A percentile compares a stretch with the other conserved stretches of the same genome.
These are phyloP conservation scores for Trichoderma brevicompactum DNA, from an alignment of 2,329 filamentous ascomycete genomes.

Conservation along the genomic window DNA sequence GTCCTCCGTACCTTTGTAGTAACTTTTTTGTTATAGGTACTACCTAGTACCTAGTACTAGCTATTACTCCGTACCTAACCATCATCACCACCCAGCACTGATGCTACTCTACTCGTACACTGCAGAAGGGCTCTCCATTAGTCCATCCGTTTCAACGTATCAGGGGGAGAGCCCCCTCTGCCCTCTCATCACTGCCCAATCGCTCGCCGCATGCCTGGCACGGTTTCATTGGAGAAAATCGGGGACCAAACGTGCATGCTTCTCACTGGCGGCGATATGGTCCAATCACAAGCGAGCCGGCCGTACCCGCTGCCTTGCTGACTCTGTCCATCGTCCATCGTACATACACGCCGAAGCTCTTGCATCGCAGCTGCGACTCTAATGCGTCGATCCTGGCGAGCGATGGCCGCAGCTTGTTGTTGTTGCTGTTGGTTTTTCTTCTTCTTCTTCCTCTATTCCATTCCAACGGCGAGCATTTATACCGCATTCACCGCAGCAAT, in stretches of 20 bases:
- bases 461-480: no score
- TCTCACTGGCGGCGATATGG: slow-evolving; percentile 17
- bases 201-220: slow-evolving; percentile 16
- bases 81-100: no score
- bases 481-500: background rate
- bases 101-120: background rate
- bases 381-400: background rate
- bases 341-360: slow-evolving; percentile 10
- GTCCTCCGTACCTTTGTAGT: no score
- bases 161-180: background rate
- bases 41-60: no score
- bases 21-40: no score
- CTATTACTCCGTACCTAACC: no score
- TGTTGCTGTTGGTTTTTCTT: no score
- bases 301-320: slow-evolving; percentile 1
- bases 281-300: slow-evolving; percentile 1
- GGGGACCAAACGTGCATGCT: slow-evolving; percentile 5
- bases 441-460: no score
- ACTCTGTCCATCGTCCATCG: background rate
- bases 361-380: slow-evolving; percentile 22
- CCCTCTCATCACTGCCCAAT: slow-evolving; percentile 10
- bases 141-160: slow-evolving; percentile 19
- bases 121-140: background rate
- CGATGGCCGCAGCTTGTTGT: no score
- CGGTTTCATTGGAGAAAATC: slow-evolving; percentile 20